Evolutionary conservation across 345 rosid species (phyloP).

Genomic region (Melaleuca alternifolia): DNA sequence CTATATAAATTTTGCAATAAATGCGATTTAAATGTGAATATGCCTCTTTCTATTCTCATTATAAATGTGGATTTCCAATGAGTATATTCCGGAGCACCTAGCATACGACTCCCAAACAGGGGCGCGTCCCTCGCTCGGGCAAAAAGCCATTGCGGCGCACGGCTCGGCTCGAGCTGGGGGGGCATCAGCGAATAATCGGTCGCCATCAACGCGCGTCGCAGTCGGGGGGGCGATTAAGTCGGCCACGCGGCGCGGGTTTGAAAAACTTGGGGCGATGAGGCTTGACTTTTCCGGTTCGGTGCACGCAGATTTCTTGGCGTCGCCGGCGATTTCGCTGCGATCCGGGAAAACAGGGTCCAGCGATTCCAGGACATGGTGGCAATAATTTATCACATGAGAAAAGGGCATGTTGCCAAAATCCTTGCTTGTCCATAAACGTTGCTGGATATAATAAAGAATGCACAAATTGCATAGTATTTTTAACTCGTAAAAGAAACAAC

Average conservation of each 20-base stretch:
- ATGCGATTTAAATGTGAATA: not conserved
- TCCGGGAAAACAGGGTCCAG: not conserved
- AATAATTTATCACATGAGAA: not conserved
- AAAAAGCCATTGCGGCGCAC: too few relatives aligned
- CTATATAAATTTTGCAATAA: not conserved
- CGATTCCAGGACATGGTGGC: not conserved
- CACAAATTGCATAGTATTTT: not conserved
- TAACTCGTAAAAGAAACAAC: not conserved
- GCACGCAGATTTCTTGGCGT: too few relatives aligned
- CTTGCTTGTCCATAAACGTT: not conserved
- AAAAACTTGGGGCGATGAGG: not conserved
- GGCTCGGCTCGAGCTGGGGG: not conserved
- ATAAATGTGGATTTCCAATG: too few relatives aligned
- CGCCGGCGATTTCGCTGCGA: not conserved
- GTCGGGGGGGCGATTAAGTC: not conserved
- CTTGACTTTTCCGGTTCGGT: not conserved
- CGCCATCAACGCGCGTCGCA: not conserved
- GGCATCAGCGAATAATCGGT: not conserved
- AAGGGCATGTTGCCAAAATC: not conserved
- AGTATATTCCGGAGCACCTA: not conserved
- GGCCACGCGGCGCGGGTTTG: not conserved
- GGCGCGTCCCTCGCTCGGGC: not conserved
- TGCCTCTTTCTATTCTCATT: not conserved
- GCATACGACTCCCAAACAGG: not conserved
- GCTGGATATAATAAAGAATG: not conserved